Conservation (phyloP, 805 yeast species). For the Hermanozyma aechmeae region DNA sequence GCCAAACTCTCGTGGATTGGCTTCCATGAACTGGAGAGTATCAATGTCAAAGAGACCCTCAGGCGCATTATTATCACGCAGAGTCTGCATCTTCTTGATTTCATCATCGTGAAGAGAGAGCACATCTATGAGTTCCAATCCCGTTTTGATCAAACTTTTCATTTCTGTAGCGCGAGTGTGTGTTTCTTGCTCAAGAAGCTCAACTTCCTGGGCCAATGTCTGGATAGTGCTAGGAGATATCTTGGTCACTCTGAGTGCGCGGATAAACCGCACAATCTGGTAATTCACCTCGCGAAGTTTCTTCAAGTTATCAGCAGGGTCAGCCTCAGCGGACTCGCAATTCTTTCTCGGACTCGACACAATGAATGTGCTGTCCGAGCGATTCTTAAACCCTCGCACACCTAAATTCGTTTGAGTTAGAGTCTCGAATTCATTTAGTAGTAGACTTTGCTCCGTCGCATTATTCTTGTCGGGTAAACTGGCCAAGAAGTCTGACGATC, state of each 20-base stretch:
- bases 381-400: too few species aligned
- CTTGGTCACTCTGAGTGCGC: constrained; percentile 27
- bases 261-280: constrained; percentile 24
- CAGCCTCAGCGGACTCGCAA: constrained; percentile 1
- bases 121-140: constrained; percentile 16
- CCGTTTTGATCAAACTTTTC: constrained; percentile 12
- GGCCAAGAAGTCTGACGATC: too few species aligned
- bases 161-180: constrained; percentile 14
- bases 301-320: constrained; percentile 12
- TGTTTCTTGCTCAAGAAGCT: constrained; percentile 17
- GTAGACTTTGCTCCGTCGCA: constrained; percentile 3
- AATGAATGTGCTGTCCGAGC: too few species aligned
- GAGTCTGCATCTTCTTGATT: constrained; percentile 22
- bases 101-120: constrained; percentile 26
- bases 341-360: background rate
- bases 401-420: background rate
- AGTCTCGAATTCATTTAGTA: background rate
- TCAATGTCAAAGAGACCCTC: constrained; percentile 29
- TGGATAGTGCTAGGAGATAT: constrained; percentile 20
- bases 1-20: constrained; percentile 32
- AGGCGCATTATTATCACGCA: constrained; percentile 9
- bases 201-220: constrained; percentile 16
- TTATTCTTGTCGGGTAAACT: constrained; percentile 1
- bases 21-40: constrained; percentile 24
- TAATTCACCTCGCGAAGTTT: constrained; percentile 27